Evolutionary conservation across 202 grass and related monocot species (phyloP).

Genomic region (Bolboschoenoplectus hybrid): DNA sequence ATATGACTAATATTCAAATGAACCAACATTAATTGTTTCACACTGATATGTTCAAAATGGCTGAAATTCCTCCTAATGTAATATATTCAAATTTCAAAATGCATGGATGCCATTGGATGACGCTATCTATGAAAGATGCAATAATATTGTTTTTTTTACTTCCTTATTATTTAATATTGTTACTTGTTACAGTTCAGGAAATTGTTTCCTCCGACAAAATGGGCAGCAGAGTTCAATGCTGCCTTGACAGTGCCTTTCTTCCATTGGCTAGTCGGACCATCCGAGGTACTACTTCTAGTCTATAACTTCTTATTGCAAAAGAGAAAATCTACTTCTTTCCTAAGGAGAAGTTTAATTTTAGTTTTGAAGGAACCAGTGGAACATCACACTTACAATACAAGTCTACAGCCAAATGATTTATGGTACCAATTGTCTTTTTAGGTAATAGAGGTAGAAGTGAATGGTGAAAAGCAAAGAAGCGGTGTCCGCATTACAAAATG

Average conservation of each 20-base stretch:
- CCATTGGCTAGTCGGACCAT: conserved; percentile 89
- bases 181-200: conserved; percentile 61
- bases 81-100: neutral
- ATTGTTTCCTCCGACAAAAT: conserved; percentile 72
- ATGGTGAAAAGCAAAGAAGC: conserved; percentile 69
- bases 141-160: neutral
- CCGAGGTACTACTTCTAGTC: conserved; percentile 57
- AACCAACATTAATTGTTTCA: neutral
- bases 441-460: conserved; percentile 73
- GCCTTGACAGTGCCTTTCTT: conserved; percentile 85
- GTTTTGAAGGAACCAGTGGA: neutral
- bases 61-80: neutral
- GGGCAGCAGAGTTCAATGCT: conserved; percentile 97
- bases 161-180: neutral
- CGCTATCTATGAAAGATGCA: neutral
- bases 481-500: conserved; percentile 86
- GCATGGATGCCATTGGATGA: neutral
- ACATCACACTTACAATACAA: neutral
- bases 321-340: neutral
- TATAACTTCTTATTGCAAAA: neutral
- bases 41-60: neutral
- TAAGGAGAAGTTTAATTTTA: conserved; percentile 12
- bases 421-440: neutral
- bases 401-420: neutral
- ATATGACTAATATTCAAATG: neutral